phyloP scores from a whole-genome alignment of 116 monocot genomes.

The Thalassia testudinum region DNA sequence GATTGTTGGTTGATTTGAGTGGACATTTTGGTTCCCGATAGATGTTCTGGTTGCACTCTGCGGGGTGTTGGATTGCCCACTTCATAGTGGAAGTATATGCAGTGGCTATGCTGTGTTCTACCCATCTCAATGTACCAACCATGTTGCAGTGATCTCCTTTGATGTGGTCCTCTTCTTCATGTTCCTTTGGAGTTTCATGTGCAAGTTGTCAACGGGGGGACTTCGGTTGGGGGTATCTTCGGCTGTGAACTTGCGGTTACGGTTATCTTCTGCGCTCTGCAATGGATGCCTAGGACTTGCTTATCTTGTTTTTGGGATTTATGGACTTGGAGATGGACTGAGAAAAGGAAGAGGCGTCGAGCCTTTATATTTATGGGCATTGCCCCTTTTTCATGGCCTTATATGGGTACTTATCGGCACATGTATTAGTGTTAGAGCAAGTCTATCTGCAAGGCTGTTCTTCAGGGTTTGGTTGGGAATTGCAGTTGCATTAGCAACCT shows the following conservation, averaged over 20 bases:
- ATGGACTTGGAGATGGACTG: constrained; percentile 4
- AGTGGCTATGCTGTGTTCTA: constrained; percentile 1
- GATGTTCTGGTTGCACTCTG: too few species aligned
- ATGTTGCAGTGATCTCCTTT: constrained; percentile 25
- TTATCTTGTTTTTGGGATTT: constrained; percentile 32
- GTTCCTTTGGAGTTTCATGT: constrained; percentile 16
- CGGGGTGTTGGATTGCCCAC: too few species aligned
- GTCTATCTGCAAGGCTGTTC: constrained; percentile 3
- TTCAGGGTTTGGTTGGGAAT: constrained; percentile 14
- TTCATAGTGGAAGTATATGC: too few species aligned
- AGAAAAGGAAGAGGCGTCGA: constrained; percentile 1
- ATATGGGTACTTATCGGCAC: constrained; percentile 10
- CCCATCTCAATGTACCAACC: constrained; percentile 35
- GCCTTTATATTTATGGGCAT: constrained; percentile 20
- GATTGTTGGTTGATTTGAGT: too few species aligned
- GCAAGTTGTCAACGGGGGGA: background rate
- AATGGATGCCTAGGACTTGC: constrained; percentile 30
- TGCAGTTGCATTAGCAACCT: constrained; percentile 8
- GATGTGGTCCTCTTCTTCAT: constrained; percentile 20
- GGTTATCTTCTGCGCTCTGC: constrained; percentile 6
- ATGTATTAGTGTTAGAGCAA: background rate
- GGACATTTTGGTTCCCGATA: too few species aligned
- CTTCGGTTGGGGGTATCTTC: background rate
- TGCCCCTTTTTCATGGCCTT: constrained; percentile 18
- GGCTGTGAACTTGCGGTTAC: constrained; percentile 6